Base-by-base conservation (phyloP, 2,329 filamentous ascomycete genomes). In the Trichophyton simii region DNA sequence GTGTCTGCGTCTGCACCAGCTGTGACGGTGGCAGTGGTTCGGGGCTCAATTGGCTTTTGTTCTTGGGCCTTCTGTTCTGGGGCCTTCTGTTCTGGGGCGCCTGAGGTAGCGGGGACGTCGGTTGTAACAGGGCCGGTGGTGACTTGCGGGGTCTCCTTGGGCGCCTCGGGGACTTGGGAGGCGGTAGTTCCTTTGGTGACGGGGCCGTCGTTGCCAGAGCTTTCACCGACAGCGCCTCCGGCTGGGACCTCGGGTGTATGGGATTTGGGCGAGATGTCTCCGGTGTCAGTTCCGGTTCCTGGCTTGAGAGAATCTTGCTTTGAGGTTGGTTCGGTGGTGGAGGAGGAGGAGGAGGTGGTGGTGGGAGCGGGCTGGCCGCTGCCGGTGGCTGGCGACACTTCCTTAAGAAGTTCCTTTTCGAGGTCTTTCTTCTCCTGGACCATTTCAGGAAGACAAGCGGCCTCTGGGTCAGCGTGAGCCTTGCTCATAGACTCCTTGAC, bases 381-480 rank as follows among this genome's bases (percentile, higher is more conserved):
- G 2, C 70, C 72, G n/a, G 76, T 70, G 15, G 70, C 68, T 4
- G 69, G 63, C 0, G 67, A 66, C 9, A 78, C 70, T 54, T 73
- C 74, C 62, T 83, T 80, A 57, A 91, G 77, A 7, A 95, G 79
- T 75, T 95, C 87, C 28, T 82, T 73, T 77, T 95, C 89, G 3
- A 91, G 80, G 8, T 78, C 80, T 72, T 83, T 83, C 82, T 94
- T 94, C 67, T 91, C 88, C 64, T 82, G 76, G 5, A 94, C 87
- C 18, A 85, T 87, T 61, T 80, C 79, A 1, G 83, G 77, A 72
- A 85, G 87, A 61, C 82, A 81, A 41, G 87, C 83, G 38, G 89
- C 89, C 74, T 94, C 89, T 7, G 88, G 86, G 63, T 77, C 79
- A 68, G 80, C 72, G 60, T 83, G 81, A 22, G 87, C 81, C 60